Percentiles rank a stretch among this genome's conserved stretches.
Conservation (phyloP, 164 flowering plant genomes). For the Magnolia kwangsiensis region DNA sequence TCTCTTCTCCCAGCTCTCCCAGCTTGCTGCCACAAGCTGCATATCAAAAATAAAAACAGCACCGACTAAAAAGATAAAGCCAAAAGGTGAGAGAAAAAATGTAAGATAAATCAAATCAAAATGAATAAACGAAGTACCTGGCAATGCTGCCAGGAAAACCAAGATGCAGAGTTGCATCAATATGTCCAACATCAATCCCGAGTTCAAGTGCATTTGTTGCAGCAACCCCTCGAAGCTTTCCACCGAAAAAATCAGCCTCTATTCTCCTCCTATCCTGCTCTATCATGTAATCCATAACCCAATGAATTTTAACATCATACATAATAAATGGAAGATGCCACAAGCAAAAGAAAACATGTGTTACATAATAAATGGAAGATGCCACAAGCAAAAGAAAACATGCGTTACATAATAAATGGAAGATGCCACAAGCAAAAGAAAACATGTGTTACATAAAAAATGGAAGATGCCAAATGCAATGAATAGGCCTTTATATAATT, state of each 20-base stretch:
- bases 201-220: constrained; percentile 98
- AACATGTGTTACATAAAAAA: too few species aligned
- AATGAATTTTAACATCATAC: not conserved
- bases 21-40: constrained; percentile 97
- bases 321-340: not conserved
- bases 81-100: not conserved
- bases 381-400: not conserved
- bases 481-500: not conserved
- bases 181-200: constrained; percentile 95
- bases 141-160: constrained; percentile 98
- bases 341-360: not conserved
- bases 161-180: constrained; percentile 93
- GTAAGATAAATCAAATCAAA: constrained; percentile 1
- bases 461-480: not conserved
- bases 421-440: too few species aligned
- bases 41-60: constrained; percentile 9
- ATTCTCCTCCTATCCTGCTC: constrained; percentile 84
- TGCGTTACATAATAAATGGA: not conserved
- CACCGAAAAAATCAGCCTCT: constrained; percentile 80
- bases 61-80: constrained; percentile 4
- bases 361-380: not conserved
- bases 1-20: constrained; percentile 96
- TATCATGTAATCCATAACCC: constrained; percentile 8
- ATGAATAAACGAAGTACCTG: constrained; percentile 40
- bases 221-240: constrained; percentile 84